A percentile compares a stretch with the other conserved stretches of the same genome.
Evolutionary conservation across 495 filamentous ascomycete genomes (phyloP).

Genomic region (Chaetomium tenue): DNA sequence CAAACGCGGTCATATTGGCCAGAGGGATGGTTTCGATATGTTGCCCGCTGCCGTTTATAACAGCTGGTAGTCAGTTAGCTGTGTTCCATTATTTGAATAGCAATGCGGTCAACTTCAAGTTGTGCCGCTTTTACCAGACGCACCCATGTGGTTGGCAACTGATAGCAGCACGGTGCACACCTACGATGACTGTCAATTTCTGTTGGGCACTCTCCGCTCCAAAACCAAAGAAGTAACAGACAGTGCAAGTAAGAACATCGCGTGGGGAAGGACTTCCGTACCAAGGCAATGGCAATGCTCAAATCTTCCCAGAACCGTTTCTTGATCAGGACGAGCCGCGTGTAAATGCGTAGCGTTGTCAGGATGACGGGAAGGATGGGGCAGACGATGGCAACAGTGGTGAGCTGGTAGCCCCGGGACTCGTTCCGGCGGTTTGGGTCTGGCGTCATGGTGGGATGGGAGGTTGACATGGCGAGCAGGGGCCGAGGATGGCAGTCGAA

Average conservation of each 20-base stretch:
- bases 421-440: not conserved
- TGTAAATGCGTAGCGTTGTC: not conserved
- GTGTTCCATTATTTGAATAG: not conserved
- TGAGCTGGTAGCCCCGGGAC: not conserved
- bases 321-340: not conserved
- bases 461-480: not conserved
- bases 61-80: not conserved
- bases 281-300: not conserved
- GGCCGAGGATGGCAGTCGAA: not conserved
- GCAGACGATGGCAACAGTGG: not conserved
- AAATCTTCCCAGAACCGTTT: not conserved
- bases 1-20: not conserved
- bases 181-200: not conserved
- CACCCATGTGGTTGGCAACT: not conserved
- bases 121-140: not conserved
- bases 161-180: not conserved
- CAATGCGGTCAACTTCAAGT: not conserved
- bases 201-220: not conserved
- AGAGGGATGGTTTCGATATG: not conserved
- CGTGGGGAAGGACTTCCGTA: not conserved
- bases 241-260: not conserved
- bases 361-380: not conserved
- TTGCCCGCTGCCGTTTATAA: not conserved
- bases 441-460: not conserved
- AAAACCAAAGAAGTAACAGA: not conserved